phyloP scores from a whole-genome alignment of 345 rosid genomes.

The Sisymbrium irio region DNA sequence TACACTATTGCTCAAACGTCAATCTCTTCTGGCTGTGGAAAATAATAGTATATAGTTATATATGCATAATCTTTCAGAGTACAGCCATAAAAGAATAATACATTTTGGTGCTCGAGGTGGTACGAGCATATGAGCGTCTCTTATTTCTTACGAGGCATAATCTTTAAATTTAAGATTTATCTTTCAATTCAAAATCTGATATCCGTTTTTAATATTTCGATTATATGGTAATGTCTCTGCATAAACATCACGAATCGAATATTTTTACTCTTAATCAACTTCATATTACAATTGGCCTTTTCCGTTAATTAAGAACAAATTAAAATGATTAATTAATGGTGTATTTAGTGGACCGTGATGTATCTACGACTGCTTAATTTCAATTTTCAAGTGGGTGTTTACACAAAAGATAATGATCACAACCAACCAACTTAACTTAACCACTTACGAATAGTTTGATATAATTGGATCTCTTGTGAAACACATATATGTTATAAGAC shows the following conservation, averaged over 20 bases:
- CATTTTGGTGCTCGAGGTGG: constrained; percentile 35
- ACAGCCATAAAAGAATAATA: not conserved
- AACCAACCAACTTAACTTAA: constrained; percentile 13
- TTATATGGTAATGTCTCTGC: not conserved
- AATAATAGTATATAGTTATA: not conserved
- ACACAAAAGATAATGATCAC: constrained; percentile 5
- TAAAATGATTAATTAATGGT: not conserved
- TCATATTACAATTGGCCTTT: no score
- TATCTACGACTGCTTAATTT: constrained; percentile 5
- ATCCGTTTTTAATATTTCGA: not conserved
- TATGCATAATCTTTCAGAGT: not conserved
- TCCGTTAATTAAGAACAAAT: not conserved
- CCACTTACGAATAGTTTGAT: not conserved
- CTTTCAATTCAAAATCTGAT: not conserved
- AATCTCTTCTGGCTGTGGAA: not conserved
- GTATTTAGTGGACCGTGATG: constrained; percentile 21
- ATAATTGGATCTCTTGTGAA: constrained; percentile 10
- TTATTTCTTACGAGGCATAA: not conserved
- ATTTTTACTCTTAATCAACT: no score
- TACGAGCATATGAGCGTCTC: not conserved
- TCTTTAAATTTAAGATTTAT: not conserved
- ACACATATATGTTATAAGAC: not conserved
- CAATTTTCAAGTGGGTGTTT: constrained; percentile 13
- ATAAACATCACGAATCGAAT: not conserved
- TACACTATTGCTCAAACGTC: constrained; percentile 2